These are phyloP conservation scores for Mycotypha africana DNA, from an alignment of 371 early-diverging fungal genomes.

Conservation along the genomic window DNA sequence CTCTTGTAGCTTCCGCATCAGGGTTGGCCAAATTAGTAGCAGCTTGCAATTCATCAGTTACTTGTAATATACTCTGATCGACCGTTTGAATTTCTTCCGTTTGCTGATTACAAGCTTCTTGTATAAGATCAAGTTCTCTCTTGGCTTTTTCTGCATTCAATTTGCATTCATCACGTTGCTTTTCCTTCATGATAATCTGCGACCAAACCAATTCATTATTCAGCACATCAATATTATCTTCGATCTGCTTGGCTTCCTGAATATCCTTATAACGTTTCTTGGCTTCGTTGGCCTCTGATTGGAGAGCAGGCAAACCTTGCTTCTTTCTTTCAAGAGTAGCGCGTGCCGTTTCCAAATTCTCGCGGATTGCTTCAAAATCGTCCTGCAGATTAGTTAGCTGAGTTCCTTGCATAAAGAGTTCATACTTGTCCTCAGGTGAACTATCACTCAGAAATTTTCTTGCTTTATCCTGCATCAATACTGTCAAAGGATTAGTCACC, in stretches of 20 bases:
- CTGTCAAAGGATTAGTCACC: slow-evolving; percentile 89
- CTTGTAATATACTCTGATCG: not conserved
- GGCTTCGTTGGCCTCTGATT: slow-evolving; percentile 57
- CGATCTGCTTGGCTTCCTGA: slow-evolving; percentile 58
- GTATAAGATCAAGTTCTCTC: slow-evolving; percentile 1
- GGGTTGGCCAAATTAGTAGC: slow-evolving; percentile 1
- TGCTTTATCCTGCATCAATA: slow-evolving; percentile 92
- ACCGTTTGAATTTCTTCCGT: not conserved
- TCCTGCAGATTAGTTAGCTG: slow-evolving; percentile 70
- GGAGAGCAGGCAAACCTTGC: slow-evolving; percentile 52
- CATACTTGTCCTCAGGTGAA: slow-evolving; percentile 80
- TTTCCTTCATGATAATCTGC: slow-evolving; percentile 52
- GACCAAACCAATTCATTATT: slow-evolving; percentile 79
- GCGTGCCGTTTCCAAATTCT: slow-evolving; percentile 59
- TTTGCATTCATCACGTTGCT: slow-evolving; percentile 38
- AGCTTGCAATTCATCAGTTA: slow-evolving; percentile 7
- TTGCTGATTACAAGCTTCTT: slow-evolving; percentile 14
- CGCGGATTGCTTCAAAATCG: slow-evolving; percentile 69
- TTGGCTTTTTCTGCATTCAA: slow-evolving; percentile 11
- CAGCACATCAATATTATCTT: slow-evolving; percentile 49
- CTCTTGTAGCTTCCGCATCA: slow-evolving; percentile 3
- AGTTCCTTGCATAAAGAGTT: slow-evolving; percentile 85
- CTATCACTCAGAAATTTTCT: slow-evolving; percentile 83
- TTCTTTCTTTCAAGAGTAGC: slow-evolving; percentile 53
- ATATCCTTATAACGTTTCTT: slow-evolving; percentile 57